phyloP scores from a whole-genome alignment of 768 basidiomycete genomes.

The Mycena polygramma region DNA sequence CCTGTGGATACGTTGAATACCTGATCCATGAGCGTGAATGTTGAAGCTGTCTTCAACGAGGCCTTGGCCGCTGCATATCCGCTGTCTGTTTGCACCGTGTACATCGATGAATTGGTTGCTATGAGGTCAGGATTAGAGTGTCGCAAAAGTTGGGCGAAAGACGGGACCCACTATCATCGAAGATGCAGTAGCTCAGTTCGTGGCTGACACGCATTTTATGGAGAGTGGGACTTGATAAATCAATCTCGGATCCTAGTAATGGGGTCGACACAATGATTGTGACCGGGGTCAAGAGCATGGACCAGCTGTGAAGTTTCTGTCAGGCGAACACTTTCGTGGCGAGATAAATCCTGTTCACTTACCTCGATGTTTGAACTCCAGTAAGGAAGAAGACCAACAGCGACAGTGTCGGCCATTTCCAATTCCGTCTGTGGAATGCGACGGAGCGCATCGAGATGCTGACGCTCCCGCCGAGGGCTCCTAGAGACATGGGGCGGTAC shows the following conservation, averaged over 20 bases:
- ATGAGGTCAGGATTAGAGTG: background rate
- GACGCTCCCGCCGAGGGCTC: background rate
- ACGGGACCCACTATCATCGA: background rate
- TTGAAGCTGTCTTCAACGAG: background rate
- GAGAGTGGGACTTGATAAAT: slow-evolving; percentile 12
- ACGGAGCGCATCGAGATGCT: background rate
- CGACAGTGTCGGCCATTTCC: slow-evolving; percentile 16
- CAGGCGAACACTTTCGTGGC: no score
- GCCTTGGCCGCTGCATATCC: slow-evolving; percentile 1
- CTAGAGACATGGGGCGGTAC: slow-evolving; percentile 13
- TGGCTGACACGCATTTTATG: background rate
- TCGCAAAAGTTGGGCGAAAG: background rate
- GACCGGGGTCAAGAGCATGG: slow-evolving; percentile 9
- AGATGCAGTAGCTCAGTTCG: background rate
- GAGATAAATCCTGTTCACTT: no score
- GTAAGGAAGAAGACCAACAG: slow-evolving; percentile 7
- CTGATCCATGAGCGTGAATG: slow-evolving; percentile 3
- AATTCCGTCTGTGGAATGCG: slow-evolving; percentile 3
- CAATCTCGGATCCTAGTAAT: slow-evolving; percentile 6
- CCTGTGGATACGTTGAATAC: slow-evolving; percentile 21
- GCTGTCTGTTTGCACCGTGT: background rate
- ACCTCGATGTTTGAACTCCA: slow-evolving; percentile 22
- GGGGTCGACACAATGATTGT: slow-evolving; percentile 10
- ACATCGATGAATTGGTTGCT: background rate
- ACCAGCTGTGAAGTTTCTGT: slow-evolving; percentile 13